Evolutionary conservation across 2,329 filamentous ascomycete species (phyloP), one percentile per base, ranked within the genome.

Genomic region (Talaromyces sp.): DNA sequence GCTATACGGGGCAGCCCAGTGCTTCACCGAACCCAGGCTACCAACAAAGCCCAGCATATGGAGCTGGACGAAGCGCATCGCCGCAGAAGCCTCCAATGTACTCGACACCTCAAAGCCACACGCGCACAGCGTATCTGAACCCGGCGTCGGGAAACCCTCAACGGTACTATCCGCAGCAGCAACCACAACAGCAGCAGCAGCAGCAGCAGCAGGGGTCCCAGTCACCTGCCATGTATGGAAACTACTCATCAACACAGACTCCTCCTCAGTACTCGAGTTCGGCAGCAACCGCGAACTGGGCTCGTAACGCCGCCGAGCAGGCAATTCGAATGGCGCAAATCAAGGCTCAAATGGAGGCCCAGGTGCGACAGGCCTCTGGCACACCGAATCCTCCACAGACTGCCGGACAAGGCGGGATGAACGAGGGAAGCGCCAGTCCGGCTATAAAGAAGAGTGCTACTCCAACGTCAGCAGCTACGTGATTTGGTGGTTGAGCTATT

Each of bases 261-360:
- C 65, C 67, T 5, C 68, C 70, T 14, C 65, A 70, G 47, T 69
- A 75, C 9, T 63, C 66, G 14, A 77, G 74, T 59, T 74, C 68
- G 12, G 71, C 75, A 12, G 70, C 73, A 12, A 69, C 71, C 33
- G 68, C 72, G 36, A 70, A 72, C n/a, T 76, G 76, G 66, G 68
- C 73, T 28, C 72, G 76, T 30, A 77, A 69, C 67, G 73, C 74
- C 16, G 72, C 75, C 47, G 76, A 78, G 57, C 76, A 78, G 64
- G 74, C 74, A 27, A 69, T 71, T 2, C 58, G 76, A 52, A 76
- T 74, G 63, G 68, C 72, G n/a, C 75, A 77, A 51, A 42, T 34
- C 9, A 62, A 62, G 34, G 56, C 60, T 33, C 44, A 47, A 47
- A 27, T 47, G 44, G 44, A 47, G 31, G 50, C 50, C 27, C 61